Conservation (phyloP, 148 eudicot genomes). For the Talinum fruticosum region DNA sequence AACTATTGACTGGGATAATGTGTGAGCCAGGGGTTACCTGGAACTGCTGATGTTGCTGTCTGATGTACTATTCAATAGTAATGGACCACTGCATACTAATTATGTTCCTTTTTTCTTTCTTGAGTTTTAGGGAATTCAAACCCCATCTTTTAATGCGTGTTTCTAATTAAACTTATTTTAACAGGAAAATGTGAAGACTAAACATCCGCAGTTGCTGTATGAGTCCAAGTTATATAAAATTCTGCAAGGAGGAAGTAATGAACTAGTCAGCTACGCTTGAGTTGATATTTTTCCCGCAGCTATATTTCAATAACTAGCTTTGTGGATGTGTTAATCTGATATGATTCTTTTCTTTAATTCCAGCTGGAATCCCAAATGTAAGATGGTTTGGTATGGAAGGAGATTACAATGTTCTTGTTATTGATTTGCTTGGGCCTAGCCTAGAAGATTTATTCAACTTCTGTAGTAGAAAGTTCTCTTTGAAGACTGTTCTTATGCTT, state of each 20-base stretch:
- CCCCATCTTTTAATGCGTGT: conserved; percentile 1
- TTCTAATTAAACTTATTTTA: background rate
- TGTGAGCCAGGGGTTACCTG: background rate
- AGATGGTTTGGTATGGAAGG: conserved; percentile 98
- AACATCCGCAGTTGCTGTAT: conserved; percentile 82
- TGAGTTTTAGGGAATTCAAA: background rate
- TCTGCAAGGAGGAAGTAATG: conserved; percentile 89
- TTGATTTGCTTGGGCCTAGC: conserved; percentile 96
- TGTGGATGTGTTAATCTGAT: conserved; percentile 14
- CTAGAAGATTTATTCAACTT: conserved; percentile 92
- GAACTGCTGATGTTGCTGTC: background rate
- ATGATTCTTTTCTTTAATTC: conserved; percentile 8
- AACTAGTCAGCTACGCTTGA: conserved; percentile 19
- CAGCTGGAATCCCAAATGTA: conserved; percentile 91
- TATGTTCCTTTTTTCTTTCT: background rate
- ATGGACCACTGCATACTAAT: background rate
- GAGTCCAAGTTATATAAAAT: conserved; percentile 83
- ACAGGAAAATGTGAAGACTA: conserved; percentile 83
- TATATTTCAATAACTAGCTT: conserved; percentile 4
- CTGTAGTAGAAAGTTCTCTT: conserved; percentile 87
- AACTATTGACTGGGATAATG: background rate
- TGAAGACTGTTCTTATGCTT: conserved; percentile 97
- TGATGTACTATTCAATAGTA: background rate
- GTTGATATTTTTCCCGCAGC: conserved; percentile 6
- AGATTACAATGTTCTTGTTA: conserved; percentile 91